phyloP scores from a whole-genome alignment of 352 stramenopile species.

The Blastocystis sp. region DNA sequence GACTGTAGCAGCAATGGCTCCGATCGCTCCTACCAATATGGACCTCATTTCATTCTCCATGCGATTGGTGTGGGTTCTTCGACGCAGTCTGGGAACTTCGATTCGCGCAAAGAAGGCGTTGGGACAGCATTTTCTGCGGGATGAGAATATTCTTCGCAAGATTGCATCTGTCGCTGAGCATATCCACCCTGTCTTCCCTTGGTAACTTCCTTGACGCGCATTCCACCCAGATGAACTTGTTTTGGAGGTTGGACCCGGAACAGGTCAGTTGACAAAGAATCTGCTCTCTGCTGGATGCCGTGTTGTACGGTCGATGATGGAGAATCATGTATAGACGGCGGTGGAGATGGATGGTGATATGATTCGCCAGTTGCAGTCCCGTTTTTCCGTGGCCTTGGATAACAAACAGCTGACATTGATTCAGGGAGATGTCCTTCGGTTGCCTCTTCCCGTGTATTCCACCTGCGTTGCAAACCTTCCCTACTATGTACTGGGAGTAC shows the following conservation, averaged over 20 bases:
- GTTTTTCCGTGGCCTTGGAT: neutral
- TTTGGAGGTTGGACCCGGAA: slow-evolving; percentile 36
- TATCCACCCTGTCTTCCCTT: slow-evolving; percentile 5
- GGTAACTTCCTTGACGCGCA: neutral
- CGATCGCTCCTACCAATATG: no score
- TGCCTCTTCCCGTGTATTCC: neutral
- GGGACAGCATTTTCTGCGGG: slow-evolving; percentile 24
- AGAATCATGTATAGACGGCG: neutral
- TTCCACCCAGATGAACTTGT: neutral
- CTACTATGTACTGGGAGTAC: neutral
- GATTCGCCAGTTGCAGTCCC: neutral
- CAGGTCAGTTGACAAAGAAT: slow-evolving; percentile 39
- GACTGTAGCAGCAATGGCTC: no score
- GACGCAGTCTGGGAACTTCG: no score
- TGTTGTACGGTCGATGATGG: neutral
- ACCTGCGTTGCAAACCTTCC: slow-evolving; percentile 37
- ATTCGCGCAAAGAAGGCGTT: no score
- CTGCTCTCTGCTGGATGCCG: neutral
- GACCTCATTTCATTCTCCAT: no score
- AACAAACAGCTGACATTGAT: neutral
- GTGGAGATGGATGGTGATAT: slow-evolving; percentile 31
- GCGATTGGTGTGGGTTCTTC: no score
- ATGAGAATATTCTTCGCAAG: slow-evolving; percentile 12
- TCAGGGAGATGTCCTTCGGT: neutral
- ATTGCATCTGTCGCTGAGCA: neutral